phyloP scores from a whole-genome alignment of 257 asterid genomes.

The Gardenia jasminoides region DNA sequence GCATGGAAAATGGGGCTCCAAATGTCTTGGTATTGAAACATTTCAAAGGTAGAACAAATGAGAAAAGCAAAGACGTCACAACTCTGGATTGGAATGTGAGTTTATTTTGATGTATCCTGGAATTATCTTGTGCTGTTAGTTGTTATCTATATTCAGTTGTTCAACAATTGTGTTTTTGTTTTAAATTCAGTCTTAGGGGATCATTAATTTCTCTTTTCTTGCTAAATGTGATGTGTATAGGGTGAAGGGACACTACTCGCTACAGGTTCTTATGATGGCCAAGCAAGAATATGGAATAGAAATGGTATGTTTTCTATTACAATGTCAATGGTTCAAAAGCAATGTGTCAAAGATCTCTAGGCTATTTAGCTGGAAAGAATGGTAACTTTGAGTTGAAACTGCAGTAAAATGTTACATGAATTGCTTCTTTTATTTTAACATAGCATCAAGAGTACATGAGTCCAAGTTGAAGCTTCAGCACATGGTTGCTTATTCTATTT shows the following conservation, averaged over 20 bases:
- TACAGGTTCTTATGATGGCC: conserved; percentile 98
- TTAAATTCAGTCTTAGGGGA: neutral
- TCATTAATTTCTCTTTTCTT: conserved; percentile 8
- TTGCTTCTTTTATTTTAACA: no score
- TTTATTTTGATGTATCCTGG: neutral
- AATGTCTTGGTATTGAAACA: conserved; percentile 71
- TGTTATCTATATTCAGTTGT: neutral
- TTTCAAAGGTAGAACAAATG: conserved; percentile 85
- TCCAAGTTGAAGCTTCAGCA: no score
- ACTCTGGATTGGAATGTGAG: conserved; percentile 99
- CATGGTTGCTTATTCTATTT: no score
- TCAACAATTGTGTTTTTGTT: conserved; percentile 5
- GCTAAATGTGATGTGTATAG: conserved; percentile 36
- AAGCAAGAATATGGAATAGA: conserved; percentile 94
- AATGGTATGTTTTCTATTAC: conserved; percentile 56
- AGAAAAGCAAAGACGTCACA: conserved; percentile 96
- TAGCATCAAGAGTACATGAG: no score
- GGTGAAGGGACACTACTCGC: conserved; percentile 92
- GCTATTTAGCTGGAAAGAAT: neutral
- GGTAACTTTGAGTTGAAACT: no score
- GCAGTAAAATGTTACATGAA: no score
- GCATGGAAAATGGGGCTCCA: conserved; percentile 55
- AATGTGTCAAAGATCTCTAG: conserved; percentile 7
- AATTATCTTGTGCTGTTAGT: neutral
- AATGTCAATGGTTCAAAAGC: conserved; percentile 4